phyloP scores from a whole-genome alignment of 139 green algal species.

The Trebouxia sp. region DNA sequence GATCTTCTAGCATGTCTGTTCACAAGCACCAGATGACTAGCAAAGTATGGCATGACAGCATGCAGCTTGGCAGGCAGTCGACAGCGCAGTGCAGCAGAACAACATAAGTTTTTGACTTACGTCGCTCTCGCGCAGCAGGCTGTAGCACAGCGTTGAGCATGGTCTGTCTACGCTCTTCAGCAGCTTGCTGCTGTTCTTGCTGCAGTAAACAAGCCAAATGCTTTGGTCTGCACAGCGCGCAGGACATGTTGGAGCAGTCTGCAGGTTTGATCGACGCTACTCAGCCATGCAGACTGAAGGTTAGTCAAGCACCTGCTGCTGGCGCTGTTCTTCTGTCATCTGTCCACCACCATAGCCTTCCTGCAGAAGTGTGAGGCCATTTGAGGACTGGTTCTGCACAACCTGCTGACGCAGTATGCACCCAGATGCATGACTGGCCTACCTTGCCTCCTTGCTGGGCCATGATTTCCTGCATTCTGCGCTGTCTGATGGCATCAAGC shows the following conservation, averaged over 20 bases:
- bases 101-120: too few species aligned
- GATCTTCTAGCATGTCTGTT: too few species aligned
- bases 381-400: neutral
- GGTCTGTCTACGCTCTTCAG: conserved; percentile 74
- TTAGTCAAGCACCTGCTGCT: too few species aligned
- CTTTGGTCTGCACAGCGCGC: neutral
- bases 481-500: conserved; percentile 83
- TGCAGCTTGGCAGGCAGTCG: neutral
- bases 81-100: neutral
- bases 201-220: neutral
- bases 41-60: too few species aligned
- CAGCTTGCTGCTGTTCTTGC: conserved; percentile 43
- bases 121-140: conserved; percentile 73
- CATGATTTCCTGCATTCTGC: conserved; percentile 83
- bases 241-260: too few species aligned
- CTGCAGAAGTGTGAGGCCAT: neutral
- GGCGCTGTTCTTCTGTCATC: conserved; percentile 25
- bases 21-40: too few species aligned
- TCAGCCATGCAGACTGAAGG: too few species aligned
- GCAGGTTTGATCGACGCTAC: too few species aligned
- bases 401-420: neutral
- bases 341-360: conserved; percentile 14
- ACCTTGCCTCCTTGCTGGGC: conserved; percentile 26
- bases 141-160: conserved; percentile 83
- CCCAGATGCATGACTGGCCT: neutral